phyloP scores from a whole-genome alignment of 805 yeast species.

The Yarrowia bubula region DNA sequence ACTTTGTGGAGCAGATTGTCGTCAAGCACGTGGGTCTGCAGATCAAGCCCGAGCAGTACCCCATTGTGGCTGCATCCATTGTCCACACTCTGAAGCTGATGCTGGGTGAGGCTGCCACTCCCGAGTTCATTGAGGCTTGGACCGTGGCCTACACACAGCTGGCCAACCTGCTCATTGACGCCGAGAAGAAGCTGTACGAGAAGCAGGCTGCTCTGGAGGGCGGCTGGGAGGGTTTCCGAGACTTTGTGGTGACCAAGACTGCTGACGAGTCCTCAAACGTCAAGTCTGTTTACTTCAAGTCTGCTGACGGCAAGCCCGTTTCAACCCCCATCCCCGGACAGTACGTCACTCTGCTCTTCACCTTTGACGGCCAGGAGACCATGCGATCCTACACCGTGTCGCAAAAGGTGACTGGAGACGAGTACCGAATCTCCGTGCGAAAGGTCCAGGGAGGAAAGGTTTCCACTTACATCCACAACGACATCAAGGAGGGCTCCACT shows the following conservation, averaged over 20 bases:
- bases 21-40: slow-evolving; percentile 66
- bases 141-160: slow-evolving; percentile 59
- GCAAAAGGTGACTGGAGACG: slow-evolving; percentile 35
- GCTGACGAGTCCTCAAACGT: slow-evolving; percentile 49
- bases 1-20: slow-evolving; percentile 58
- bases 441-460: slow-evolving; percentile 48
- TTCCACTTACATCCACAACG: slow-evolving; percentile 51
- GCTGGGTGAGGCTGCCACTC: slow-evolving; percentile 61
- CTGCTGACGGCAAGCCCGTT: slow-evolving; percentile 44
- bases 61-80: slow-evolving; percentile 60
- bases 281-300: slow-evolving; percentile 51
- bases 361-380: slow-evolving; percentile 43
- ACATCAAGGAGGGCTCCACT: slow-evolving; percentile 48
- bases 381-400: slow-evolving; percentile 64
- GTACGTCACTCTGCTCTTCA: slow-evolving; percentile 43
- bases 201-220: slow-evolving; percentile 38
- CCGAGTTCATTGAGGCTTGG: slow-evolving; percentile 62
- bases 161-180: slow-evolving; percentile 58
- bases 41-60: slow-evolving; percentile 62
- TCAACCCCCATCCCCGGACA: slow-evolving; percentile 45
- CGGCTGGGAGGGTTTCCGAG: slow-evolving; percentile 61
- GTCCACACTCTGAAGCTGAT: slow-evolving; percentile 53
- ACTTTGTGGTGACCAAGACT: slow-evolving; percentile 47
- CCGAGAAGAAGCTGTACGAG: slow-evolving; percentile 51
- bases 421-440: slow-evolving; percentile 60